Evolutionary conservation across 495 filamentous ascomycete species (phyloP).

Genomic region (Neurospora pannonica): DNA sequence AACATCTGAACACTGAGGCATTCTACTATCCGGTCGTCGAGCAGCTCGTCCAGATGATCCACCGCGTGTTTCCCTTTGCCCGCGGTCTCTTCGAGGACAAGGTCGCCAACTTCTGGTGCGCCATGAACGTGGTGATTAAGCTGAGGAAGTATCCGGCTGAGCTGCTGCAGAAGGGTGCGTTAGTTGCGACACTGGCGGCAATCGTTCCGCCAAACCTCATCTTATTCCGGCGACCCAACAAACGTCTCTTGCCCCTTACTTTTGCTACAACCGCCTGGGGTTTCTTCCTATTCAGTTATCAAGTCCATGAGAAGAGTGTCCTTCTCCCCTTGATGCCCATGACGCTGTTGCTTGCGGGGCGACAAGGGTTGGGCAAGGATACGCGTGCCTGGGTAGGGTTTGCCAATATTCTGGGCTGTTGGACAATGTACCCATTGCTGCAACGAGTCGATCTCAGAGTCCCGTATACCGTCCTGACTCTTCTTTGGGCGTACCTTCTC

Average conservation of each 20-base stretch:
- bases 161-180: constrained; percentile 66
- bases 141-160: constrained; percentile 57
- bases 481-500: constrained; percentile 84
- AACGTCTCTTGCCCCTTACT: constrained; percentile 65
- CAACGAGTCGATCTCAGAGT: constrained; percentile 72
- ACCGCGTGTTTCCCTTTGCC: constrained; percentile 90
- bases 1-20: constrained; percentile 51
- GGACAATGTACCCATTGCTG: constrained; percentile 90
- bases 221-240: constrained; percentile 68
- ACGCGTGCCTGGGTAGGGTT: constrained; percentile 84
- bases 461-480: constrained; percentile 73
- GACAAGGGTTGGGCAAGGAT: constrained; percentile 63
- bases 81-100: constrained; percentile 96
- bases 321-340: constrained; percentile 85
- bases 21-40: constrained; percentile 62
- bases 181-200: constrained; percentile 61
- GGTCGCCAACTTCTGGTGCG: constrained; percentile 96
- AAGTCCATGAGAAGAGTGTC: constrained; percentile 96
- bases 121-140: constrained; percentile 80
- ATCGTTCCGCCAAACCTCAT: constrained; percentile 71
- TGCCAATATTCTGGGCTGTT: constrained; percentile 81
- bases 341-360: constrained; percentile 72
- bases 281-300: constrained; percentile 94
- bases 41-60: constrained; percentile 69
- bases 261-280: constrained; percentile 82